Evolutionary conservation across 305 asterid species (phyloP).

Genomic region (Rubia peregrina): DNA sequence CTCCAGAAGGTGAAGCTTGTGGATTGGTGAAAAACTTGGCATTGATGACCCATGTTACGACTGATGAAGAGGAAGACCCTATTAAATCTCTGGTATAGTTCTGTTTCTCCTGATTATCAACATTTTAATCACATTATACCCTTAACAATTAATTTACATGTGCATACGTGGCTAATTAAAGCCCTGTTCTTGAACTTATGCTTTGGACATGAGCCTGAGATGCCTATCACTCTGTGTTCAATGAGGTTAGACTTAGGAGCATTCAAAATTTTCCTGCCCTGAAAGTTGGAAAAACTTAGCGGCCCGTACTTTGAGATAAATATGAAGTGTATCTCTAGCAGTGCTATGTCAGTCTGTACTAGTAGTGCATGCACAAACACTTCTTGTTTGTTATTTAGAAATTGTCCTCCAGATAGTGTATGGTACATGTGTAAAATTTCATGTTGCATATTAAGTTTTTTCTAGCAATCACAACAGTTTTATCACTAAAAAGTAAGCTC

Average conservation of each 20-base stretch:
- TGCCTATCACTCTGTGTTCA: neutral
- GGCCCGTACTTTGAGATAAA: neutral
- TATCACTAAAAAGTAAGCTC: neutral
- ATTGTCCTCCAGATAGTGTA: neutral
- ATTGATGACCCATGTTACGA: constrained; percentile 95
- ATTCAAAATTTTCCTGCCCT: neutral
- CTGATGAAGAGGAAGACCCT: constrained; percentile 89
- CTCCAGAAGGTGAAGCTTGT: constrained; percentile 98
- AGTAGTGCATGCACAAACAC: too few species aligned
- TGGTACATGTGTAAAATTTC: neutral
- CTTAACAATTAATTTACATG: neutral
- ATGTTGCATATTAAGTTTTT: neutral
- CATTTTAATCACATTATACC: neutral
- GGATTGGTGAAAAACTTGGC: constrained; percentile 98
- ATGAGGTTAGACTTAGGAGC: neutral
- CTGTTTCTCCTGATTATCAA: neutral
- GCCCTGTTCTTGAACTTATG: neutral
- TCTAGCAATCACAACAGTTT: neutral
- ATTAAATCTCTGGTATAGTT: constrained; percentile 67
- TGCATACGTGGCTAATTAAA: neutral
- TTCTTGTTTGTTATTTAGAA: neutral
- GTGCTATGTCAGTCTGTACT: neutral
- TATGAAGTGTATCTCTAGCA: neutral
- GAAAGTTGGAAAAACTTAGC: neutral
- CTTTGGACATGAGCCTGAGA: neutral